Conservation (phyloP, 306 rosid species). For the Cucurbita moschata region DNA sequence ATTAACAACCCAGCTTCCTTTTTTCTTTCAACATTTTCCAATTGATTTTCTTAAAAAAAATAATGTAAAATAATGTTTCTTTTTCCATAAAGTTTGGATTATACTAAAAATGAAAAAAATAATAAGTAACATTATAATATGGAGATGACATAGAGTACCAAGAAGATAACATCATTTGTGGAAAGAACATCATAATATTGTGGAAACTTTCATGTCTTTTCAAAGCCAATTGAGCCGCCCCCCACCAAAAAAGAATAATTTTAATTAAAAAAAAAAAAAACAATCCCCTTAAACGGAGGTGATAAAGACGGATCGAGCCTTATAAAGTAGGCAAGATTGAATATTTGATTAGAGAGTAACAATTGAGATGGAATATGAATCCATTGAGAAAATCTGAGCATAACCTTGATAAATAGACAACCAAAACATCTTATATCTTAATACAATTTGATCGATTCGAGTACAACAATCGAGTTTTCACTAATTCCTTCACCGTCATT, state of each 20-base stretch:
- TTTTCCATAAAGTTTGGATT: constrained; percentile 2
- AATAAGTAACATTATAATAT: background rate
- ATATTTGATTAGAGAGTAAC: no score
- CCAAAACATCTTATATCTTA: no score
- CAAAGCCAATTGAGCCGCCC: background rate
- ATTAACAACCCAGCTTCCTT: background rate
- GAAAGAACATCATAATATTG: background rate
- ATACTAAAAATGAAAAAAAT: background rate
- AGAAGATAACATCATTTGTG: constrained; percentile 1
- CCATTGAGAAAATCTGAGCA: background rate
- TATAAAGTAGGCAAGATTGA: background rate
- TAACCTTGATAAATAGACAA: background rate
- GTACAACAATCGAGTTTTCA: no score
- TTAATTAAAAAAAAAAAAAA: background rate
- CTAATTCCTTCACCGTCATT: no score
- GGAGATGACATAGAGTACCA: background rate
- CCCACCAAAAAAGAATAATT: background rate
- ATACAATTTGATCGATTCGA: no score
- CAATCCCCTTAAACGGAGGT: background rate
- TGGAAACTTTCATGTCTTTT: background rate
- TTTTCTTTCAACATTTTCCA: background rate
- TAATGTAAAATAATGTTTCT: background rate
- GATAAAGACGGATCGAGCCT: no score
- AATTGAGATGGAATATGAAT: no score
- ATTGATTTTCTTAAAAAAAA: background rate